These are phyloP conservation scores for Rickenella mellea DNA, from an alignment of 768 basidiomycete species.

Conservation along the genomic window DNA sequence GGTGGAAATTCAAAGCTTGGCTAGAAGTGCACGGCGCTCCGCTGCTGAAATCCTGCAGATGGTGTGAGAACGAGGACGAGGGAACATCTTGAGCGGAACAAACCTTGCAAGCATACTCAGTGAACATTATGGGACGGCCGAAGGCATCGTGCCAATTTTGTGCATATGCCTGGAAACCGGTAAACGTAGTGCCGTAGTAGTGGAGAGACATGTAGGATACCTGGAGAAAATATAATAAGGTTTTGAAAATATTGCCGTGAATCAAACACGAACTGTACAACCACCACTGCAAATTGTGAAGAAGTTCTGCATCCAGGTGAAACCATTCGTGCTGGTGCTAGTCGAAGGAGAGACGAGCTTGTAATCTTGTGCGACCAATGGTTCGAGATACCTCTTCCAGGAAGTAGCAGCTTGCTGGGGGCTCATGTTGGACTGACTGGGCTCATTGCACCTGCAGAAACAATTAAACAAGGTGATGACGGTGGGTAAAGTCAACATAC, in stretches of 20 bases:
- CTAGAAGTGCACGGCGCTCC: conserved; percentile 25
- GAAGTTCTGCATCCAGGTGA: conserved; percentile 58
- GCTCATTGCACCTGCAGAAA: conserved; percentile 55
- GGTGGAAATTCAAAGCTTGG: conserved; percentile 42
- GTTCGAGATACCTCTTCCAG: conserved; percentile 56
- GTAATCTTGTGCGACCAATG: conserved; percentile 48
- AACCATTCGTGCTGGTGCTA: conserved; percentile 49
- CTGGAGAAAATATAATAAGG: conserved; percentile 25
- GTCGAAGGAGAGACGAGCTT: conserved; percentile 54
- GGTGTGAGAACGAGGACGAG: no score
- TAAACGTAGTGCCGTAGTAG: conserved; percentile 48
- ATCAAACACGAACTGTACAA: conserved; percentile 37
- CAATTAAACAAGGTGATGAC: conserved; percentile 16
- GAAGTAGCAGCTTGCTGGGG: conserved; percentile 38
- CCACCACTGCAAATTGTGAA: conserved; percentile 34
- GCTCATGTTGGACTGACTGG: conserved; percentile 49
- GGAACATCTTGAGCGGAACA: conserved; percentile 44
- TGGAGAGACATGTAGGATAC: conserved; percentile 53
- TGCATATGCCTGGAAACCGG: conserved; percentile 45
- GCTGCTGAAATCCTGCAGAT: no score
- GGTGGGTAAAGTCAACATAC: conserved; percentile 29
- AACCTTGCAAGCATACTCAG: conserved; percentile 60
- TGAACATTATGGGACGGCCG: conserved; percentile 40
- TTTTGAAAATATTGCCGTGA: background rate
- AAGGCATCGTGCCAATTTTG: conserved; percentile 35